phyloP scores from a whole-genome alignment of 2,329 filamentous ascomycete species.

The Celoporthe dispersa region DNA sequence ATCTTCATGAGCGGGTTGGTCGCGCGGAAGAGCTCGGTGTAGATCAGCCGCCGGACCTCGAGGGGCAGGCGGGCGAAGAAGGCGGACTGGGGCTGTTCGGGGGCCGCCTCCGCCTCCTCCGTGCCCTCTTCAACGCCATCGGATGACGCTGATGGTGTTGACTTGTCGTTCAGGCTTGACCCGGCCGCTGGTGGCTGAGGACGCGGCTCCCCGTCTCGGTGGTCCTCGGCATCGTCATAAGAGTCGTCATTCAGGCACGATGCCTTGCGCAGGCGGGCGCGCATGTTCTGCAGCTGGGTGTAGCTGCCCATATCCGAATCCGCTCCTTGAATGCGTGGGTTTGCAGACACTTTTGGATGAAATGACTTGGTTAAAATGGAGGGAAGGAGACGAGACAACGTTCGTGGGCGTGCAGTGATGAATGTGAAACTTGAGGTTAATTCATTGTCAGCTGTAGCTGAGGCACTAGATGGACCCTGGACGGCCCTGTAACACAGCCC shows the following conservation, averaged over 20 bases:
- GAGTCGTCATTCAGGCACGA: conserved; percentile 21
- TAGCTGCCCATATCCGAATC: conserved; percentile 10
- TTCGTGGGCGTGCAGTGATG: background rate
- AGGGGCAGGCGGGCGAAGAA: conserved; percentile 31
- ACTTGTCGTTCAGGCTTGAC: background rate
- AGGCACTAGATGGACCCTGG: background rate
- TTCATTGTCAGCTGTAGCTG: too few species aligned
- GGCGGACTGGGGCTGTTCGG: conserved; percentile 30
- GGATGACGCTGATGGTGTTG: background rate
- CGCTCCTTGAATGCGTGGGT: background rate
- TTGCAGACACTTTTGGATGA: background rate
- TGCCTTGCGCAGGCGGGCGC: conserved; percentile 25
- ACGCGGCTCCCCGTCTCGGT: background rate
- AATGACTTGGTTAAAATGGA: background rate
- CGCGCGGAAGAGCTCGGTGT: conserved; percentile 26
- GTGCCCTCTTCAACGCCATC: background rate
- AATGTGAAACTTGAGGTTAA: background rate
- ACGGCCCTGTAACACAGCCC: background rate
- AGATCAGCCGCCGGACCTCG: conserved; percentile 31
- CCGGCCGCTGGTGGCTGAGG: background rate
- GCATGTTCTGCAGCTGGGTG: conserved; percentile 23
- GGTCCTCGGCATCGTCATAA: conserved; percentile 3
- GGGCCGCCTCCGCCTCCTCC: background rate
- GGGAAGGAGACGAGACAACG: background rate
- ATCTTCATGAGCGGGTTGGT: conserved; percentile 24